phyloP scores from a whole-genome alignment of 192 early-diverging fungal genomes.

The Chytriomyces sp. region DNA sequence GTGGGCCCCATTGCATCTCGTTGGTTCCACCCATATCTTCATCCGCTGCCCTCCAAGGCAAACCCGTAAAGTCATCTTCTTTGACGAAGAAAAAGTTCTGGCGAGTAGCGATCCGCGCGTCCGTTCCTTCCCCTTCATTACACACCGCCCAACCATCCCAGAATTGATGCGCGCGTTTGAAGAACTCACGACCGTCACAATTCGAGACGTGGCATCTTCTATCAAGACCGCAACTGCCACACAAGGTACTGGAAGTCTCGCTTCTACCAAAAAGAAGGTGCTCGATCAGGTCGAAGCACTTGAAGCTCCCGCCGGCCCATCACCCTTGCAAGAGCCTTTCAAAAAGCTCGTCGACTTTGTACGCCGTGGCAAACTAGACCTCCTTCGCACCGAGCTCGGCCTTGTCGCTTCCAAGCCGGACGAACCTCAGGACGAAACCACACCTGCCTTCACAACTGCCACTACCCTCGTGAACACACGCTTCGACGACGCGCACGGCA shows the following conservation, averaged over 20 bases:
- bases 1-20: slow-evolving; percentile 74
- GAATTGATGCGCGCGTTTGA: slow-evolving; percentile 70
- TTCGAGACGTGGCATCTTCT: slow-evolving; percentile 16
- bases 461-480: slow-evolving; percentile 29
- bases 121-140: slow-evolving; percentile 75
- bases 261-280: background rate
- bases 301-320: slow-evolving; percentile 22
- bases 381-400: slow-evolving; percentile 53
- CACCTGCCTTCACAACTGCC: background rate
- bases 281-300: background rate
- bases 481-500: slow-evolving; percentile 41
- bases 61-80: slow-evolving; percentile 41
- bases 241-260: background rate
- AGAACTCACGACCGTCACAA: slow-evolving; percentile 63
- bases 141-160: slow-evolving; percentile 72
- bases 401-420: slow-evolving; percentile 33
- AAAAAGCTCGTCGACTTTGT: slow-evolving; percentile 60
- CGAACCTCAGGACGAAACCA: slow-evolving; percentile 35
- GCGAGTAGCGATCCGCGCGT: slow-evolving; percentile 51
- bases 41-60: slow-evolving; percentile 61
- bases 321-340: slow-evolving; percentile 36
- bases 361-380: slow-evolving; percentile 64
- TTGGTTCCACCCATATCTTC: slow-evolving; percentile 69
- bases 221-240: background rate
- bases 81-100: slow-evolving; percentile 37